A percentile compares a stretch with the other conserved stretches of the same genome.
phyloP scores from a whole-genome alignment of 305 asterid genomes.

The Withania somnifera region DNA sequence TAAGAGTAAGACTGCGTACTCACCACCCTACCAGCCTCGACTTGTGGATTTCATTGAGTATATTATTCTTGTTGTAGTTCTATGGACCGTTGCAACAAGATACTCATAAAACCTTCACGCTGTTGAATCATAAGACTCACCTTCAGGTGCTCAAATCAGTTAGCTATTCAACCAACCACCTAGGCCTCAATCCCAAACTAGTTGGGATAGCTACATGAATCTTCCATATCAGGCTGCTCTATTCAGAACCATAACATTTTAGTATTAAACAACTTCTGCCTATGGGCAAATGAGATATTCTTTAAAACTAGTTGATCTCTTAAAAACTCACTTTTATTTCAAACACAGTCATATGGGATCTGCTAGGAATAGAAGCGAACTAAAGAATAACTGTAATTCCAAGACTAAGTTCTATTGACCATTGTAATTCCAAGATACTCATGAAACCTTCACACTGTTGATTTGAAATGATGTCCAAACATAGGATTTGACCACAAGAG shows the following conservation, averaged over 20 bases:
- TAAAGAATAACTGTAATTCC: background rate
- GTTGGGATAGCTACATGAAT: background rate
- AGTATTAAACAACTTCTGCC: background rate
- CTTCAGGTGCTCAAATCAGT: background rate
- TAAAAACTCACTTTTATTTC: background rate
- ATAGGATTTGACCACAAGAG: background rate
- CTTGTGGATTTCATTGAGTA: too few species aligned
- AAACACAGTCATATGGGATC: too few species aligned
- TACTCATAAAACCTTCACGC: background rate
- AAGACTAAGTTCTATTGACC: background rate
- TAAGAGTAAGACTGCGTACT: too few species aligned
- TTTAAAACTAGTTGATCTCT: background rate
- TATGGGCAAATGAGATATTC: background rate
- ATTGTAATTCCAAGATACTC: background rate
- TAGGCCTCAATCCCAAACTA: background rate
- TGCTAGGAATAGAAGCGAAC: background rate
- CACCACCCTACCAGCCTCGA: too few species aligned
- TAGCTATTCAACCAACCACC: background rate
- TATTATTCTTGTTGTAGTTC: background rate
- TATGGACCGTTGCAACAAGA: background rate
- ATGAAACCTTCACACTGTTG: background rate
- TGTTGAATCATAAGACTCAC: background rate
- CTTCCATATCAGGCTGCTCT: background rate
- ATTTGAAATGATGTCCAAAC: background rate
- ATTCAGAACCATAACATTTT: background rate